A percentile compares a stretch with the other conserved stretches of the same genome.
phyloP scores from a whole-genome alignment of 139 green algal species.

The Asterochloris sp. region DNA sequence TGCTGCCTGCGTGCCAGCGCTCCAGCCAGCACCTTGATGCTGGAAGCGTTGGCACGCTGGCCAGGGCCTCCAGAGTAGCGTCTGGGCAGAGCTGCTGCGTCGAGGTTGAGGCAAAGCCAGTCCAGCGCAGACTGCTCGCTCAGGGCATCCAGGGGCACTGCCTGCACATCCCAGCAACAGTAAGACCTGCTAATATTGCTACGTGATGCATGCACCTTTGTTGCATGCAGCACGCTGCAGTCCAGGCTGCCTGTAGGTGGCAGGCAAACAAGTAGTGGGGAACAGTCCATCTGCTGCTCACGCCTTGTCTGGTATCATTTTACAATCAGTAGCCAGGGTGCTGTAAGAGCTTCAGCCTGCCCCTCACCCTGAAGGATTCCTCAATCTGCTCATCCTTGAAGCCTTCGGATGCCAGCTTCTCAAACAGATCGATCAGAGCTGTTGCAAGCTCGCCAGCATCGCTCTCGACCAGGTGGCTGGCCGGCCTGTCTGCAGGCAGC shows the following conservation, averaged over 20 bases:
- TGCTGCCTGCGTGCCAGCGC: background rate
- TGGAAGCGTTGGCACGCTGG: background rate
- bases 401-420: slow-evolving; percentile 2
- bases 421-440: slow-evolving; percentile 6
- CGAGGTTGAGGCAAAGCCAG: slow-evolving; percentile 80
- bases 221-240: background rate
- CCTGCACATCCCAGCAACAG: slow-evolving; percentile 2
- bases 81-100: slow-evolving; percentile 51
- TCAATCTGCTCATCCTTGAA: slow-evolving; percentile 1
- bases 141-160: slow-evolving; percentile 1
- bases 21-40: background rate
- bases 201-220: background rate
- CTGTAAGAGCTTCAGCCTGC: background rate
- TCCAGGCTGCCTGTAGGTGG: background rate
- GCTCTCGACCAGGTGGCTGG: no score
- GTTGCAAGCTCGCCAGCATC: background rate
- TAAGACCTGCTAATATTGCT: background rate
- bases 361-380: background rate
- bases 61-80: background rate
- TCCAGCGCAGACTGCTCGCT: slow-evolving; percentile 47
- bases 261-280: background rate
- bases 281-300: no score
- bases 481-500: background rate
- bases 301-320: no score
- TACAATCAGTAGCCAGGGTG: background rate